phyloP scores from a whole-genome alignment of 2,329 filamentous ascomycete genomes.

The Alternaria rosae region DNA sequence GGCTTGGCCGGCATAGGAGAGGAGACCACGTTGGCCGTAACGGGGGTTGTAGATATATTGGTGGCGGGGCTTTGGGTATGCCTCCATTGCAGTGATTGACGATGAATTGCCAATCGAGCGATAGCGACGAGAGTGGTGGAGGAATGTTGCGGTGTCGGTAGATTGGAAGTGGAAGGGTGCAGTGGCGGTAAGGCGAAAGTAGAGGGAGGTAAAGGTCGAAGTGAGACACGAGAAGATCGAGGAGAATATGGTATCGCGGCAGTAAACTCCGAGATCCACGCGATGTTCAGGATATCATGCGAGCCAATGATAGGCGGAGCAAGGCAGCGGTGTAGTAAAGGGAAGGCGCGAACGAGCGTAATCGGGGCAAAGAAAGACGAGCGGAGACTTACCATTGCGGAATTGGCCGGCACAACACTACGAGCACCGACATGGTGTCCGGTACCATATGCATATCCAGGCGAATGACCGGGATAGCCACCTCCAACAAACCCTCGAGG shows the following conservation, averaged over 20 bases:
- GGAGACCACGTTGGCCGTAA: conserved; percentile 37
- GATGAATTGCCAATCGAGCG: neutral
- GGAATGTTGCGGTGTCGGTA: neutral
- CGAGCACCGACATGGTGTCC: conserved; percentile 23
- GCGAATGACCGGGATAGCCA: conserved; percentile 5
- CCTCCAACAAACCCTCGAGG: neutral
- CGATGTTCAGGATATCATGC: neutral
- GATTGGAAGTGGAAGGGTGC: neutral
- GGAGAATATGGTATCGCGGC: conserved; percentile 1
- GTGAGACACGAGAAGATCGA: conserved; percentile 9
- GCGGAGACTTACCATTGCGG: conserved; percentile 34
- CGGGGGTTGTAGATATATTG: conserved; percentile 42
- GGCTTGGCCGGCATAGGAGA: conserved; percentile 37
- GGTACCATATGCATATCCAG: conserved; percentile 23
- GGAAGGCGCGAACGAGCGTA: conserved; percentile 16
- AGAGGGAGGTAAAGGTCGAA: conserved; percentile 21
- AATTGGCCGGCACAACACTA: conserved; percentile 26
- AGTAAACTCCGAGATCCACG: conserved; percentile 1
- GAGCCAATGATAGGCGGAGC: conserved; percentile 16
- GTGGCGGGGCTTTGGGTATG: conserved; percentile 41
- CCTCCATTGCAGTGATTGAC: conserved; percentile 23
- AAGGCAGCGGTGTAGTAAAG: conserved; percentile 21
- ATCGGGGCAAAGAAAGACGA: conserved; percentile 18
- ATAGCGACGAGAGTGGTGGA: neutral
- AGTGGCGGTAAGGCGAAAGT: conserved; percentile 6